These are phyloP conservation scores for Polytrichum formosum DNA, from an alignment of 225 moss, liverwort and hornwort genomes.

Conservation along the genomic window DNA sequence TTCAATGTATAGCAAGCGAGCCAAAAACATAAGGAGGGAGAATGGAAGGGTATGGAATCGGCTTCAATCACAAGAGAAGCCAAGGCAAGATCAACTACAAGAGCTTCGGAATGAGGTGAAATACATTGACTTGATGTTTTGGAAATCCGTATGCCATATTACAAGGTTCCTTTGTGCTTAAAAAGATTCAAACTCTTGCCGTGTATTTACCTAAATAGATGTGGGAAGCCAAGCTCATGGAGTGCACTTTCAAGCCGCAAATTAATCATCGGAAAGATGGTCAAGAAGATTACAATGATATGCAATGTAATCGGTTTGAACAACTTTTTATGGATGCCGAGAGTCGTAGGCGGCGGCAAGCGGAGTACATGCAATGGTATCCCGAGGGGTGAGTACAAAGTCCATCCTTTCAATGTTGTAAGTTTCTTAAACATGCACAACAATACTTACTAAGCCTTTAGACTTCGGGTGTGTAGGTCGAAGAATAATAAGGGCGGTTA, in stretches of 20 bases:
- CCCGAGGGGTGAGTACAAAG: constrained; percentile 76
- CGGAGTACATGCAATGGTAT: constrained; percentile 90
- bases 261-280: constrained; percentile 58
- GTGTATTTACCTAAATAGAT: constrained; percentile 30
- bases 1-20: constrained; percentile 77
- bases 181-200: not conserved
- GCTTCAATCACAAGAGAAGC: constrained; percentile 62
- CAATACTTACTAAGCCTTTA: no score
- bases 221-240: constrained; percentile 91
- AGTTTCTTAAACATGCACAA: no score
- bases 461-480: no score
- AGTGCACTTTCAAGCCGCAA: constrained; percentile 96
- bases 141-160: not conserved
- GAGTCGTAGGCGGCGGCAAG: constrained; percentile 70
- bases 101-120: constrained; percentile 85
- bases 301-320: constrained; percentile 72
- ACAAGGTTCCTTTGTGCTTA: constrained; percentile 25
- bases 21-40: constrained; percentile 61
- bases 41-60: constrained; percentile 78
- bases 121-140: not conserved
- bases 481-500: no score
- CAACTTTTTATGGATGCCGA: constrained; percentile 91
- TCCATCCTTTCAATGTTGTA: no score
- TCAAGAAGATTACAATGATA: constrained; percentile 33
- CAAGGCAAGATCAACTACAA: constrained; percentile 78